Base-by-base conservation (phyloP, 305 asterid genomes). In the Nicotiana rustica region DNA sequence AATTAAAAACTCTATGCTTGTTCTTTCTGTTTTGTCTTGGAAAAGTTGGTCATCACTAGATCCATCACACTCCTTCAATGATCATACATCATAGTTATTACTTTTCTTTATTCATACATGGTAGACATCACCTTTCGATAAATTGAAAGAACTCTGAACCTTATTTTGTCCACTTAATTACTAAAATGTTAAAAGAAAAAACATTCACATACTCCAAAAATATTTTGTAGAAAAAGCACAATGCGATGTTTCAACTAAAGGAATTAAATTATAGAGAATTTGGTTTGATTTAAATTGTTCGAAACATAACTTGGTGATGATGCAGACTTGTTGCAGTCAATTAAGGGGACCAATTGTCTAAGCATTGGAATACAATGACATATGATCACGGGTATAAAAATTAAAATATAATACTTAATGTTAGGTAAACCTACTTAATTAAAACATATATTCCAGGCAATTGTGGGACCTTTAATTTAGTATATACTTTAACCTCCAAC, bases 311-410 rank as follows among this genome's bases (percentile, higher is more conserved):
- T 75, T 64, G 65, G 75, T 67, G 60, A 83, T 85, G 84, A 86
- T 85, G 87, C 78, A 78, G 82, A 85, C 66, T 38, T 76, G 79
- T 61, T 88, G 91, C 91, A 88, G 84, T 82, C 92, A 87, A 88
- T 91, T 38, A 84, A 83, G 92, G 90, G 90, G 85, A 89, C 93
- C 88, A 81, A 82, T 85, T 84, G 95, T 90, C 91, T 85, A 33
- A 62, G 64, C n/a, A 83, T 86, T 56, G 59, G 88, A 84, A 75
- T 81, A 85, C 92, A 89, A 80, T 25, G 25, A 82, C 68, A 84
- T 82, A 61, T 79, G 83, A 85, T 79, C 78, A 75, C 14, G 59
- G 77, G 82, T 59, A 75, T 67, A 77, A 68, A 18, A 21, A 56
- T 83, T 36, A 44, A 61, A 76, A 41, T 47, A 14, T 25, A 25